Percentiles rank a stretch among this genome's conserved stretches.
Evolutionary conservation across 805 yeast species (phyloP).

Genomic region (Saccharomycodes ludwigii): DNA sequence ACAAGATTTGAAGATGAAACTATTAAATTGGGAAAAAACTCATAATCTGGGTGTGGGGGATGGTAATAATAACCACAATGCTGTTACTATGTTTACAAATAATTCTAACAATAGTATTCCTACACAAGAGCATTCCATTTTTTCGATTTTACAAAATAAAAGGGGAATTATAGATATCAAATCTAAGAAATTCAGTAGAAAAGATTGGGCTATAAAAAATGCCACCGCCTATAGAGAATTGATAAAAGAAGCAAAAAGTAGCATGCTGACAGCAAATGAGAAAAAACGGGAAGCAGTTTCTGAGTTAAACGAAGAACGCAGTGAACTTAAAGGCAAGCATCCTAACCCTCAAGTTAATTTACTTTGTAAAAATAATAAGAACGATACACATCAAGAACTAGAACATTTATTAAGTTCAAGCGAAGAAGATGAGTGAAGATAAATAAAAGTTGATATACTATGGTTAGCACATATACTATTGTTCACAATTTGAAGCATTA

Average conservation of each 20-base stretch:
- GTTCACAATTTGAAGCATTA: too few relatives aligned
- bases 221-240: slow-evolving; percentile 28
- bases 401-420: too few relatives aligned
- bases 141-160: slow-evolving; percentile 5
- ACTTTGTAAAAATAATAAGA: too few relatives aligned
- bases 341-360: too few relatives aligned
- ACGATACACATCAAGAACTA: too few relatives aligned
- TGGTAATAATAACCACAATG: slow-evolving; percentile 13
- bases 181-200: slow-evolving; percentile 35
- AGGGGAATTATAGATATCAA: slow-evolving; percentile 21
- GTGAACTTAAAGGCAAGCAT: too few relatives aligned
- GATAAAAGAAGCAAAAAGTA: slow-evolving; percentile 25
- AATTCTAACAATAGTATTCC: background rate
- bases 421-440: too few relatives aligned
- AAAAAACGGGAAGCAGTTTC: too few relatives aligned
- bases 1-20: slow-evolving; percentile 38
- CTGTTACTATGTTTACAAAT: slow-evolving; percentile 12
- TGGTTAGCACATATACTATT: too few relatives aligned
- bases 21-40: slow-evolving; percentile 56
- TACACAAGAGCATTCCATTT: background rate
- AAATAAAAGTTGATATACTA: too few relatives aligned
- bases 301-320: too few relatives aligned
- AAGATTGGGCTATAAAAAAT: slow-evolving; percentile 31
- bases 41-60: slow-evolving; percentile 11
- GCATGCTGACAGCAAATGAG: slow-evolving; percentile 16